Evolutionary conservation across 257 asterid genomes (phyloP).

Genomic region (Plantago elongata): DNA sequence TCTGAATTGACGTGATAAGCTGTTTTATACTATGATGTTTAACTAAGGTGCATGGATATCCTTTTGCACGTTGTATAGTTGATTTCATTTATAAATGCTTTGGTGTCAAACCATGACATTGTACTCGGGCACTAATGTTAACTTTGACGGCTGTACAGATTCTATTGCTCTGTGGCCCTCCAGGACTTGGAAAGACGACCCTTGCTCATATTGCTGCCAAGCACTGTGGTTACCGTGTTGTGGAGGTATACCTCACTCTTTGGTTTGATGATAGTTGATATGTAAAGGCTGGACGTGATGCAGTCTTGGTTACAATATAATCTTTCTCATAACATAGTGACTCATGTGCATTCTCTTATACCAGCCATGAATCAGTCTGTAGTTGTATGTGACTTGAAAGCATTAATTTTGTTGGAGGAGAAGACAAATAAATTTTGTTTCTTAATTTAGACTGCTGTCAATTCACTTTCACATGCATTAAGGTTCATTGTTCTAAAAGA

Average conservation of each 20-base stretch:
- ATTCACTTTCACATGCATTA: constrained; percentile 5
- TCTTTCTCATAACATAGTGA: no score
- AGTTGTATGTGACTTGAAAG: no score
- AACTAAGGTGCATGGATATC: constrained; percentile 14
- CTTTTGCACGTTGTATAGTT: neutral
- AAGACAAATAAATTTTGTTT: neutral
- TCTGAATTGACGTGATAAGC: neutral
- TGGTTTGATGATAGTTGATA: constrained; percentile 12
- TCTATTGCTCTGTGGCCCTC: constrained; percentile 95
- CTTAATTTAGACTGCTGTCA: neutral
- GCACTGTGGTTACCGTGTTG: constrained; percentile 97
- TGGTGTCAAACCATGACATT: neutral
- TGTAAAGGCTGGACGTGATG: constrained; percentile 17
- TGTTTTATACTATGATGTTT: constrained; percentile 1
- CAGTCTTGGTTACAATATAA: neutral
- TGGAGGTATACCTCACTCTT: constrained; percentile 54
- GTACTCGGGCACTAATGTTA: constrained; percentile 16
- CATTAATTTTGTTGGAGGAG: neutral
- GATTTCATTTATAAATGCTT: constrained; percentile 14
- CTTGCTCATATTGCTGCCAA: constrained; percentile 98
- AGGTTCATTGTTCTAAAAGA: neutral
- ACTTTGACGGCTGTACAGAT: constrained; percentile 45
- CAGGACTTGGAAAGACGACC: constrained; percentile 98
- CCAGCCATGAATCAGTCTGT: no score
- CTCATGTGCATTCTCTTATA: no score